Evolutionary conservation across 306 rosid genomes (phyloP).

Genomic region (Castanopsis chinensis): DNA sequence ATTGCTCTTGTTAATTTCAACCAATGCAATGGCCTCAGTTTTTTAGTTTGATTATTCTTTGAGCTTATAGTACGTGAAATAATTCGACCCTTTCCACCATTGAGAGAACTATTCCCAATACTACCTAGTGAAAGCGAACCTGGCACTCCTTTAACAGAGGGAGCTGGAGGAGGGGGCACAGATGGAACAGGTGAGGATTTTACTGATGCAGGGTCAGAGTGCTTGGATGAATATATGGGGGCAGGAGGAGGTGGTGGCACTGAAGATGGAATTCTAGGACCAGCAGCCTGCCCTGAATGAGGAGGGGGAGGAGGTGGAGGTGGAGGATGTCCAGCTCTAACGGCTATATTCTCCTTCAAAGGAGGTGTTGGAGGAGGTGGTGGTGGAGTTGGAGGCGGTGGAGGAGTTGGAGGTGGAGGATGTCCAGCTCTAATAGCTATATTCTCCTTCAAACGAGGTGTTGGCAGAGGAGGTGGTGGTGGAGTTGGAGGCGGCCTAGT

Average conservation of each 20-base stretch:
- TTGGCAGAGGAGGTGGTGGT: constrained; percentile 31
- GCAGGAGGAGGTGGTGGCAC: constrained; percentile 36
- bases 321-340: constrained; percentile 27
- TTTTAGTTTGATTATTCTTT: constrained; percentile 52
- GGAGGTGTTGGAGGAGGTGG: constrained; percentile 45
- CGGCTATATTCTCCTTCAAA: constrained; percentile 21
- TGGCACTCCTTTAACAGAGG: constrained; percentile 38
- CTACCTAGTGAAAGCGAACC: constrained; percentile 27
- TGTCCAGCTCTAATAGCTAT: constrained; percentile 20
- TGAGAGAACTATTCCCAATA: constrained; percentile 37
- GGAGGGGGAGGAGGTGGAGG: constrained; percentile 30
- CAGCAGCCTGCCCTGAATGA: constrained; percentile 25
- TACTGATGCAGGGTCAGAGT: constrained; percentile 18
- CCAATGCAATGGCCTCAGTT: constrained; percentile 95
- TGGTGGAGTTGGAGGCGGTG: constrained; percentile 39
- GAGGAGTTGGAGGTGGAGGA: constrained; percentile 39
- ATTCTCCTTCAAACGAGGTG: constrained; percentile 28
- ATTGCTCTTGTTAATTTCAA: constrained; percentile 77
- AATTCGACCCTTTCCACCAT: constrained; percentile 47
- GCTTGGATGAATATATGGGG: constrained; percentile 26
- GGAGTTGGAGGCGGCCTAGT: constrained; percentile 36
- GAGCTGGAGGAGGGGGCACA: constrained; percentile 70
- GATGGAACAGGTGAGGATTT: constrained; percentile 32
- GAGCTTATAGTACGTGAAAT: constrained; percentile 47
- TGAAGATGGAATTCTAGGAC: constrained; percentile 25